Conservation (phyloP, 176 grass and related monocot species). For the Ensete glaucum region DNA sequence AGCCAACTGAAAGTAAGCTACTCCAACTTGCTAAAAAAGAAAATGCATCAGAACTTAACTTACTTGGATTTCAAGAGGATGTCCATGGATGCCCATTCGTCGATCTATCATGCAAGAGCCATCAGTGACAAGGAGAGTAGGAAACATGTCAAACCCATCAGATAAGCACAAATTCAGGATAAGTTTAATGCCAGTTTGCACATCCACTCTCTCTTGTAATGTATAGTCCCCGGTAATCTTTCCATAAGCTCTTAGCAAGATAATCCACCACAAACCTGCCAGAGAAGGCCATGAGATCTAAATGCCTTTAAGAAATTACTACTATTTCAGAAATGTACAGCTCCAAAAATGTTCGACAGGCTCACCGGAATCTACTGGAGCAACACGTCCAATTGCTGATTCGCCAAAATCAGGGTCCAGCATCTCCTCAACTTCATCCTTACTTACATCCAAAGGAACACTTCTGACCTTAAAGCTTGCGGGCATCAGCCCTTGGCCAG, state of each 20-base stretch:
- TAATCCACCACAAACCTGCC: conserved; percentile 45
- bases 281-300: background rate
- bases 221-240: conserved; percentile 46
- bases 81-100: conserved; percentile 43
- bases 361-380: conserved; percentile 46
- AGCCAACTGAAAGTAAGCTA: background rate
- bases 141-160: conserved; percentile 47
- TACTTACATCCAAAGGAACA: conserved; percentile 33
- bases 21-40: too few species aligned
- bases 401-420: conserved; percentile 47
- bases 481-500: conserved; percentile 41
- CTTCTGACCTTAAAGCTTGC: conserved; percentile 41
- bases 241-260: conserved; percentile 44
- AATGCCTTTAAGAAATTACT: background rate
- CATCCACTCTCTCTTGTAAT: conserved; percentile 40
- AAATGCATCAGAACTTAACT: conserved; percentile 1
- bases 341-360: background rate
- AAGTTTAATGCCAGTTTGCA: conserved; percentile 36
- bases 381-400: conserved; percentile 42
- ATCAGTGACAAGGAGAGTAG: conserved; percentile 40
- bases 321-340: background rate
- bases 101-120: conserved; percentile 51
- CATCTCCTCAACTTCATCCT: conserved; percentile 26
- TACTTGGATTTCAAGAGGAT: conserved; percentile 51
- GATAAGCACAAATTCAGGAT: conserved; percentile 41